Base-by-base conservation (phyloP, 345 rosid genomes). In the Rhodamnia argentea region DNA sequence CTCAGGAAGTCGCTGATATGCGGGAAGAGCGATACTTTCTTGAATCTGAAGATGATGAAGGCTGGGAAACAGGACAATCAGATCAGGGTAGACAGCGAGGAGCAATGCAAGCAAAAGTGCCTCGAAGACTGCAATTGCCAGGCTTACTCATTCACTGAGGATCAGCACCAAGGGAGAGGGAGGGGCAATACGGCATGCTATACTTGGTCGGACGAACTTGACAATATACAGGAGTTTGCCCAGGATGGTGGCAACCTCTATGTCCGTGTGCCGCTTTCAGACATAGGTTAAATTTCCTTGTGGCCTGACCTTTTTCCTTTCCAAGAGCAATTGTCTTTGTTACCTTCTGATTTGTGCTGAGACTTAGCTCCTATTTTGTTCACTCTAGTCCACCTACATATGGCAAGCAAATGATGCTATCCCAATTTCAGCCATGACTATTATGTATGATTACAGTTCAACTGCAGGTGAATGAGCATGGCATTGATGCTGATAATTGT, bases 81-180 rank as follows among this genome's bases (percentile, higher is more conserved):
- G 6, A 15, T 14, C 3, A 2, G 0, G 54, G 78, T n/a, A 64
- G 6, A 2, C 3, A 32, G 7, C 44, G 87, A 27, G 52, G 1
- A 0, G 5, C 86, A 42, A 5, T 92, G 94, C 60, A 86, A 5
- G 62, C 23, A 7, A 0, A 6, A 6, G 40, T 93, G 94, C 85
- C 87, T 86, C 18, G 0, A 2, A 2, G 27, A 10, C 7, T 83
- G 87, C 55, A 5, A 18, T 2, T 93, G 95, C 83, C 87, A 81
- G 75, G 93, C 92, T 3, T 92, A 86, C 86, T 90, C 91, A 4
- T 89, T 54, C 54, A 3, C 3, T 15, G 74, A 83, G 16, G 7
- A 4, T 12, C 13, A 8, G 1, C 2, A 7, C 22, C 9, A 22
- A n/a, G 4, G 2, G 47, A 7, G 18, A 56, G 10, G 29, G 20